These are phyloP conservation scores for Pythium diclinum DNA, from an alignment of 352 stramenopile genomes.

Conservation along the genomic window DNA sequence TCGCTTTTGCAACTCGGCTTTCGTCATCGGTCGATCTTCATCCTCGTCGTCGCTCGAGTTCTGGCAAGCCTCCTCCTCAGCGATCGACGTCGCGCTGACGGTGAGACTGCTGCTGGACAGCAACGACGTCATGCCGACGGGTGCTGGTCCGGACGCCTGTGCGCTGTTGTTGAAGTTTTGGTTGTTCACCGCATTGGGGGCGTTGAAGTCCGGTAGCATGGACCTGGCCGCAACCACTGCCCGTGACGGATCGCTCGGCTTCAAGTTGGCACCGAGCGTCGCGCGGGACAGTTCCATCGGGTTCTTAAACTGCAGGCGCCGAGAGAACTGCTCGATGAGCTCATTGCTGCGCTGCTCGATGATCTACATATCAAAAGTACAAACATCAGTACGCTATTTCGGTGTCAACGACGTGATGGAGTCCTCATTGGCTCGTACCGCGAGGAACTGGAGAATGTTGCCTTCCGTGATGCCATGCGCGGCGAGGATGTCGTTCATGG, in stretches of 20 bases:
- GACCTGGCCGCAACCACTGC: conserved; percentile 46
- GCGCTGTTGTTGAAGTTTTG: not conserved
- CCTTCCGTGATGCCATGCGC: conserved; percentile 76
- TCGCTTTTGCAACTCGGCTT: conserved; percentile 57
- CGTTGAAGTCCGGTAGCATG: conserved; percentile 36
- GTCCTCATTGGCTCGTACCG: conserved; percentile 27
- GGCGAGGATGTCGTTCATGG: conserved; percentile 79
- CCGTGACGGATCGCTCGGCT: conserved; percentile 61
- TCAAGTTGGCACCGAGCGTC: conserved; percentile 59
- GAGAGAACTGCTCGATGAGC: conserved; percentile 74
- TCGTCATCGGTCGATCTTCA: conserved; percentile 55
- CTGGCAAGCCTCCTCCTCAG: conserved; percentile 41
- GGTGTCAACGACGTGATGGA: not conserved
- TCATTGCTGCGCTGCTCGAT: conserved; percentile 82
- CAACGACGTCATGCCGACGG: conserved; percentile 8
- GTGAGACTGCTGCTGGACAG: conserved; percentile 22
- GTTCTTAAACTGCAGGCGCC: conserved; percentile 66
- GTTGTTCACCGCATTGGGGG: not conserved
- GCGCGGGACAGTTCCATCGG: conserved; percentile 47
- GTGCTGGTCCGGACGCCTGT: not conserved
- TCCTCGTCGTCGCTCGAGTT: conserved; percentile 64
- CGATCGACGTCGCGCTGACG: conserved; percentile 32
- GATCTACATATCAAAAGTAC: conserved; percentile 37
- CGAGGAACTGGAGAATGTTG: conserved; percentile 82
- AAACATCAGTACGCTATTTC: not conserved